Evolutionary conservation across 768 basidiomycete species (phyloP).

Genomic region (Obba rivulosa): DNA sequence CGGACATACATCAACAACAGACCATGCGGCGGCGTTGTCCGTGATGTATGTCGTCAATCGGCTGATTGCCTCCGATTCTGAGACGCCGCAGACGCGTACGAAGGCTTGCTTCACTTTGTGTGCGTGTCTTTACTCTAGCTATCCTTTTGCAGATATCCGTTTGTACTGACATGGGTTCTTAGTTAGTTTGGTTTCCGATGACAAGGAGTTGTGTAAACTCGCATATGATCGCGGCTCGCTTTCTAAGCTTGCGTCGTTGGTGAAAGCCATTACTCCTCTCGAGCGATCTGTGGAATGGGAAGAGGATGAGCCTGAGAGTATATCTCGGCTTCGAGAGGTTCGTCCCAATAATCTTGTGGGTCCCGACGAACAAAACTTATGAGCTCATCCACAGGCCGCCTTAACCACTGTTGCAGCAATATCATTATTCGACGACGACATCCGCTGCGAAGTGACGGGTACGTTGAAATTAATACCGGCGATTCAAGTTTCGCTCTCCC

Average conservation of each 20-base stretch:
- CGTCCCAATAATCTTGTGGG: conserved; percentile 6
- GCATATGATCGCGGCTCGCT: conserved; percentile 72
- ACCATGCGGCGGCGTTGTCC: conserved; percentile 45
- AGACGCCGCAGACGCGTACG: conserved; percentile 41
- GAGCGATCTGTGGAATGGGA: conserved; percentile 48
- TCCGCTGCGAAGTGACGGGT: conserved; percentile 65
- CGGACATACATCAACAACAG: conserved; percentile 25
- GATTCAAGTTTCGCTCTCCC: conserved; percentile 49
- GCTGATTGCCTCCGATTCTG: conserved; percentile 41
- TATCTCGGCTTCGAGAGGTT: conserved; percentile 62
- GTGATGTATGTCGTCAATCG: conserved; percentile 70
- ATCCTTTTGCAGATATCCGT: not conserved
- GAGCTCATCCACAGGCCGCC: conserved; percentile 43
- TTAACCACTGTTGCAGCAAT: conserved; percentile 73
- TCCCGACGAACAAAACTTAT: not conserved
- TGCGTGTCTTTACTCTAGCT: conserved; percentile 29
- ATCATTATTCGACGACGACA: conserved; percentile 65
- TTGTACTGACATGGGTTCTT: not conserved
- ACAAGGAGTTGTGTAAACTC: conserved; percentile 56
- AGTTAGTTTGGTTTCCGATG: conserved; percentile 71
- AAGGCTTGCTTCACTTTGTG: conserved; percentile 76
- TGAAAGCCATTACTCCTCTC: conserved; percentile 48
- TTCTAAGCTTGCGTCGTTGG: conserved; percentile 43
- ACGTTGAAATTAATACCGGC: conserved; percentile 48
- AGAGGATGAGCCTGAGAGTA: conserved; percentile 63